Evolutionary conservation across 169 alveolate species (phyloP), one percentile per base, ranked within the genome.

Genomic region (Toxoplasma gondii): DNA sequence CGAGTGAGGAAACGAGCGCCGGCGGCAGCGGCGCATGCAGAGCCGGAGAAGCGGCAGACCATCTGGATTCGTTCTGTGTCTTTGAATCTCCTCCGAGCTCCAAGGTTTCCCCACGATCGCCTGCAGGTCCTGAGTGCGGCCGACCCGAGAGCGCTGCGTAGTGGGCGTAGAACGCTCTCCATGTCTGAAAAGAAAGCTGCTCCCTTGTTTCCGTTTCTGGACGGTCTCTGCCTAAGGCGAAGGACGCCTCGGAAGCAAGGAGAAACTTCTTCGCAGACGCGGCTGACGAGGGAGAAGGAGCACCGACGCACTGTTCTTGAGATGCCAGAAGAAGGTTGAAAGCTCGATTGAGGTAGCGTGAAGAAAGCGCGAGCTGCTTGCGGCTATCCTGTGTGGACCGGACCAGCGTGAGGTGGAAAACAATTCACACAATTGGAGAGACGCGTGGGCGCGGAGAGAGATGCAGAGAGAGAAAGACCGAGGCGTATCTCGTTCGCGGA

Each of bases 261-360:
- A 1, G 34, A 49, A 49, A 4, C 12, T 12, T 49, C 58, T 12
- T 7, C 58, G 12, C n/a, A 4, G 74, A 64, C 34, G 74, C 34
- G 22, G n/a, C 34, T 16, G 74, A 19, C 9, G 74, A 27, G 29
- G 74, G 7, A 27, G n/a, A 64, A 64, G 74, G 5, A 27, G 29
- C 74, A 31, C n/a, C 9, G n/a, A 31, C 74, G 74, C 74, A 19
- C 64, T 31, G 67, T 67, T 41, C 24, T 49, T 82, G 67, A 2
- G 53, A 12, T 16, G 41, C 44, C 34, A 44, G 54, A 43, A 88
- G 84, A 29, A 88, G 93, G 19, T 88, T 82, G 34, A 88, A 88
- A 1, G 93, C 93, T 16, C 54, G 34, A 54, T 27, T 29, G 31
- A 88, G 81, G 58, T 88, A 88, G 58, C 93, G 93, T 31, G 41